Evolutionary conservation across 2,329 filamentous ascomycete genomes (phyloP).

Genomic region (Cercospora citrullina): DNA sequence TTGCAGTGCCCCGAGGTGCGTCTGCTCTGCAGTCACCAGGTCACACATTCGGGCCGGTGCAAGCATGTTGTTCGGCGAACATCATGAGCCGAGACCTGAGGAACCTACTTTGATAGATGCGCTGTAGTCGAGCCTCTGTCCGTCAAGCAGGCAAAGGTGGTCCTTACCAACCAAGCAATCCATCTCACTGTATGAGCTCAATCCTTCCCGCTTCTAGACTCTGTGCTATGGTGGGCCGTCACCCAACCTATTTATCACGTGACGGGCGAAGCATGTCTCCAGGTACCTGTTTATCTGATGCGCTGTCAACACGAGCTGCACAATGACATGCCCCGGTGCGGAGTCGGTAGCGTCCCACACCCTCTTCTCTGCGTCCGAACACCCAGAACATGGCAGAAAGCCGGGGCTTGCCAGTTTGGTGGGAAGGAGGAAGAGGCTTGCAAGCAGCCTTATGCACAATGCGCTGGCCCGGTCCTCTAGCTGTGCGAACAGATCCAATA

Average conservation of each 20-base stretch:
- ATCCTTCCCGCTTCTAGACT: background rate
- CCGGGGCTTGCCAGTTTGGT: slow-evolving; percentile 17
- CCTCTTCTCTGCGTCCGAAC: slow-evolving; percentile 4
- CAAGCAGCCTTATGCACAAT: slow-evolving; percentile 28
- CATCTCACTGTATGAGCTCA: background rate
- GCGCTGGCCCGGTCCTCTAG: slow-evolving; percentile 29
- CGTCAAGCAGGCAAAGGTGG: background rate
- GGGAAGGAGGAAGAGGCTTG: slow-evolving; percentile 16
- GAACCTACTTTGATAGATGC: background rate
- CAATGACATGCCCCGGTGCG: slow-evolving; percentile 21
- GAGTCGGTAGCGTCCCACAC: slow-evolving; percentile 18
- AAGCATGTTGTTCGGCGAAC: background rate
- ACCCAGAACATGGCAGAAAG: slow-evolving; percentile 6
- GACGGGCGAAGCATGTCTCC: slow-evolving; percentile 23
- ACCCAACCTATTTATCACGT: slow-evolving; percentile 17
- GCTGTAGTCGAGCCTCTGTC: background rate
- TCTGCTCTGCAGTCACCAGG: background rate
- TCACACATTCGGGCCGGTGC: background rate
- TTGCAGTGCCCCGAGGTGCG: background rate
- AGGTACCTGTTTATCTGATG: slow-evolving; percentile 19
- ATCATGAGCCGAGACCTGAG: background rate
- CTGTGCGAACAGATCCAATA: slow-evolving; percentile 23
- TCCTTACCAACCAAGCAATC: background rate
- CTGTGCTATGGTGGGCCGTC: background rate
- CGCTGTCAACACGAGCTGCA: slow-evolving; percentile 24